Base-by-base conservation (phyloP, 139 green algal species). In the Chlamydomonas incerta region DNA sequence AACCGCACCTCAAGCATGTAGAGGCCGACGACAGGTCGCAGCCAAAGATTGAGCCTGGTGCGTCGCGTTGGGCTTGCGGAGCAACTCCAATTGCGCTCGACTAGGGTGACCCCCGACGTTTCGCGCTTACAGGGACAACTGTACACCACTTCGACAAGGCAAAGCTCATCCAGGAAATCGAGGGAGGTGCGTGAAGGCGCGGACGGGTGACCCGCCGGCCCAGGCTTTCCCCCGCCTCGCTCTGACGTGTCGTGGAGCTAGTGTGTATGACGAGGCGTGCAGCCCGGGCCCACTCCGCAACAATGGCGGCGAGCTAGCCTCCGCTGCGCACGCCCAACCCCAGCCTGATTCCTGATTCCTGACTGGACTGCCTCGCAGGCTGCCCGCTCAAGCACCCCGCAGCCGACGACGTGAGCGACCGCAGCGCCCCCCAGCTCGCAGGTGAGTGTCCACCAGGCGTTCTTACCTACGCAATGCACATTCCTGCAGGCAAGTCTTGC, bases 121-220 rank as follows among this genome's bases (percentile, higher is more conserved):
- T n/a, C 26, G 33, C 26, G 5, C 33, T 6, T 29, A 29, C 68
- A 72, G 75, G 41, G 0, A 72, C 46, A 11, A 41, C 57, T 10
- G 58, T 83, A 3, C 60, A 72, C 58, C 60, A n/a, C 23, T 85
- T 69, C 41, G 67, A 85, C 41, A 85, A 85, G 33, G 28, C 29
- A 2, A 10, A 15, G 14, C n/a, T 85, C 15, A 14, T 85, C 13
- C 41, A 75, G 21, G 65, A 74, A 31, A 55, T 85, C 10, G 65
- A 74, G 47, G 24, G 26, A n/a, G 79, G 79, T 74, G 66, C 31
- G 76, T 8, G 2, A 23, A n/a, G n/a, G 41, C 41, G 6, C 41
- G 41, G 8, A 50, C 5, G n/a, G n/a, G 41, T 8, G 41, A 50
- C 41, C 41, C 41, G 41, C 41, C 41, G 41, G 41, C 8, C 41